Percentiles rank a stretch among this genome's conserved stretches.
Conservation (phyloP, 177 flowering plant species). For the Telopea speciosissima region DNA sequence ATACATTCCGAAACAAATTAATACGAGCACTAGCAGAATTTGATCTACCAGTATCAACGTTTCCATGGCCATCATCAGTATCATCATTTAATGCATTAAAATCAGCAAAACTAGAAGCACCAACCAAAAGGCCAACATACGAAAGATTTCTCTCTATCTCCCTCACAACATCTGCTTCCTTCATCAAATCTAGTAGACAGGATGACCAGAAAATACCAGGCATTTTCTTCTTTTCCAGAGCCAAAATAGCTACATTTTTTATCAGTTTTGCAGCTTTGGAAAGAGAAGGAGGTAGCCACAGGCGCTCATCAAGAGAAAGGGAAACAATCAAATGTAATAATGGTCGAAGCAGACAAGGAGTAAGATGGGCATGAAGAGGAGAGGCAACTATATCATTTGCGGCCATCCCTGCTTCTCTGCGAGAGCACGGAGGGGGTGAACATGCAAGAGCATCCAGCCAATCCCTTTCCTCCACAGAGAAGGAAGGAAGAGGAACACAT, state of each 20-base stretch:
- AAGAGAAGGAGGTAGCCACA: slow-evolving; percentile 64
- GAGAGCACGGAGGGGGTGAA: slow-evolving; percentile 94
- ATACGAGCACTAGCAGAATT: slow-evolving; percentile 17
- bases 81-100: slow-evolving; percentile 31
- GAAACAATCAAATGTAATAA: slow-evolving; percentile 59
- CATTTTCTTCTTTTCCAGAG: slow-evolving; percentile 42
- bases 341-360: slow-evolving; percentile 72
- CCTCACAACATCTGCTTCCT: slow-evolving; percentile 42
- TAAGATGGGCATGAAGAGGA: slow-evolving; percentile 67
- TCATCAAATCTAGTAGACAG: slow-evolving; percentile 40
- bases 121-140: slow-evolving; percentile 34
- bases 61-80: slow-evolving; percentile 17
- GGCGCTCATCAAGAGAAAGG: slow-evolving; percentile 65
- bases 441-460: slow-evolving; percentile 87
- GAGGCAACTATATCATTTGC: slow-evolving; percentile 64
- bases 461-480: slow-evolving; percentile 83
- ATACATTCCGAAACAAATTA: slow-evolving; percentile 23
- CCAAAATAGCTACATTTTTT: slow-evolving; percentile 42
- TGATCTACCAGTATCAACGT: slow-evolving; percentile 18
- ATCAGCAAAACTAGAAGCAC: slow-evolving; percentile 21
- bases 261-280: slow-evolving; percentile 47
- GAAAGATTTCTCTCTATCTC: slow-evolving; percentile 53
- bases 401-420: slow-evolving; percentile 86
- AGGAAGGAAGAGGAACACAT: slow-evolving; percentile 56
- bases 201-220: slow-evolving; percentile 54